Evolutionary conservation across 179 eudicot species (phyloP), one percentile per base, ranked within the genome.

Genomic region (Amaranthus tricolor): DNA sequence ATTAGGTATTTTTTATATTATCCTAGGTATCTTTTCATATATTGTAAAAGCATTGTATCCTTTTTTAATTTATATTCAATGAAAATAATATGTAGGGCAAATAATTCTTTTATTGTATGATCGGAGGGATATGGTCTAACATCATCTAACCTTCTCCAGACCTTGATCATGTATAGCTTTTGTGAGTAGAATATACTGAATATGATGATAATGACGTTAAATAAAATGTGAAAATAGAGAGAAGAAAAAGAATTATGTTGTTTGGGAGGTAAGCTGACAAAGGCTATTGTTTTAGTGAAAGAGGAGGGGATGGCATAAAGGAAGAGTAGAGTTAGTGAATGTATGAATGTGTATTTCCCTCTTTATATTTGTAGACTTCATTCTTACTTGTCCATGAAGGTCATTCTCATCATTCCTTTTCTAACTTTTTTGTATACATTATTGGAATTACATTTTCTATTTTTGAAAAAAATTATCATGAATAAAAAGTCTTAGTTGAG

Each of bases 261-360:
- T 60, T 51, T 49, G 60, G 7, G 62, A 69, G 58, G 66, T 44
- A 74, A 69, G 72, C 6, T 62, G 58, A 69, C 52, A 73, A 76
- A 77, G 76, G 70, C 24, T 31, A 48, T 63, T 31, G 19, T 74
- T 78, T 74, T 77, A 5, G 84, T 81, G 84, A 74, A 77, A 74
- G 84, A 44, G 67, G 45, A 77, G 59, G 76, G 81, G 24, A 77
- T 77, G 84, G 81, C 48, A 71, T 77, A 77, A 71, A 76, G 78
- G 5, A 2, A 40, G 16, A 19, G 11, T 21, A 59, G 57, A 15
- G 45, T 54, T 57, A 20, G 56, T 45, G 76, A 52, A 43, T 66
- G 66, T 51, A 47, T 50, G 72, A 65, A 52, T 57, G 61, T 50
- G 62, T 2, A 58, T 49, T 48, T 40, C n/a, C 58, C 16, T 9